Percentiles rank a stretch among this genome's conserved stretches.
These are phyloP conservation scores for Parachaetomium inaequale DNA, from an alignment of 495 filamentous ascomycete species.

Conservation along the genomic window DNA sequence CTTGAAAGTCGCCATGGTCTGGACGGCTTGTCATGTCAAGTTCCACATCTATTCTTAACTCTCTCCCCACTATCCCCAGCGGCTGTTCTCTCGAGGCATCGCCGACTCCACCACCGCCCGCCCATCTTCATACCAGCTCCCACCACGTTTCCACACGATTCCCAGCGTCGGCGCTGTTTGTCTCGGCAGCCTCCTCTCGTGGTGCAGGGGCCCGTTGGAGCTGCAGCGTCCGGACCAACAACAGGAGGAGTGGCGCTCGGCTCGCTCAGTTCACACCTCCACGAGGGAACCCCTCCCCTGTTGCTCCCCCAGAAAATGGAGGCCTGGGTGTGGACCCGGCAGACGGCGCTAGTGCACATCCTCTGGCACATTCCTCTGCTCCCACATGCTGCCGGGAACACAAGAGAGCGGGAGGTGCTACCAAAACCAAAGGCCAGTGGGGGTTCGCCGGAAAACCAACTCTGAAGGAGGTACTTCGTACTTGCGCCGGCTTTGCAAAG, in stretches of 20 bases:
- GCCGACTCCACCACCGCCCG: neutral
- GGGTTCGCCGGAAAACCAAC: neutral
- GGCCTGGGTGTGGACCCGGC: constrained; percentile 9
- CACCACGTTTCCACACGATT: neutral
- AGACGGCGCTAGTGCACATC: constrained; percentile 7
- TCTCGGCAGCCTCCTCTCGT: constrained; percentile 6
- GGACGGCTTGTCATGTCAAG: neutral
- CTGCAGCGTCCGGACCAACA: constrained; percentile 20
- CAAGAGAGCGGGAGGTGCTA: neutral
- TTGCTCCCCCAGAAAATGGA: constrained; percentile 5
- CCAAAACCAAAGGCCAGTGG: neutral
- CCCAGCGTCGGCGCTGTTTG: neutral
- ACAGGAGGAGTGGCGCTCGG: neutral
- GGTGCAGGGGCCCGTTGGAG: constrained; percentile 22
- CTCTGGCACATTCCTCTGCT: neutral
- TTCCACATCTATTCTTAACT: neutral
- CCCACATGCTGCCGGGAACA: neutral
- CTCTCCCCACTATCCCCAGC: no score
- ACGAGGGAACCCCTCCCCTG: neutral
- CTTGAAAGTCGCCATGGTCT: neutral
- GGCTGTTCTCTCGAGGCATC: neutral
- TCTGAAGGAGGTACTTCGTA: neutral
- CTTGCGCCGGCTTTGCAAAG: neutral
- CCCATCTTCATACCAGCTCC: neutral
- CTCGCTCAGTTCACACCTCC: constrained; percentile 9